phyloP scores from a whole-genome alignment of 2,329 filamentous ascomycete species.

The Cordyceps javanica region DNA sequence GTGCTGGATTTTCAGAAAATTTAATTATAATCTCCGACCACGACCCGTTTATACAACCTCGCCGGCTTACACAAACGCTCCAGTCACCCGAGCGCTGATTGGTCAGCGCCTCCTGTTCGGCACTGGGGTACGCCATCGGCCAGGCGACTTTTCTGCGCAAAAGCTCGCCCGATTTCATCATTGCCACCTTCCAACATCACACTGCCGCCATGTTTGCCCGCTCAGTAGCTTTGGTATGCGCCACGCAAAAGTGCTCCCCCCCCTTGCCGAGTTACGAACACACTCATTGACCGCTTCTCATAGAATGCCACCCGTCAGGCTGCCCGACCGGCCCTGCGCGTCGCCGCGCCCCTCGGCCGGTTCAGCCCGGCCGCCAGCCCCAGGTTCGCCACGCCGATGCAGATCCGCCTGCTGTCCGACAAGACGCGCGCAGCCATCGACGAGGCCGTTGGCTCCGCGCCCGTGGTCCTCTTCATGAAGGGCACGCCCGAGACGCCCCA shows the following conservation, averaged over 20 bases:
- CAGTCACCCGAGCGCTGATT: conserved; percentile 8
- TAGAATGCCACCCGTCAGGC: conserved; percentile 33
- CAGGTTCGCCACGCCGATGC: conserved; percentile 27
- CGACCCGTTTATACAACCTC: not conserved
- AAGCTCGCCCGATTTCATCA: conserved; percentile 3
- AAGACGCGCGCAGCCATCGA: conserved; percentile 80
- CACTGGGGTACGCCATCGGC: conserved; percentile 12
- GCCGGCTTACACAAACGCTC: not conserved
- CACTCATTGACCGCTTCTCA: not conserved
- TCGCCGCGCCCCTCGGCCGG: conserved; percentile 17
- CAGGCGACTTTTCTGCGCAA: conserved; percentile 10
- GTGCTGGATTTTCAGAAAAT: not conserved
- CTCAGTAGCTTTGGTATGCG: conserved; percentile 21
- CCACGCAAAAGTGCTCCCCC: not conserved
- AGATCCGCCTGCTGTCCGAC: conserved; percentile 68
- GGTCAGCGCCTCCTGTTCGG: conserved; percentile 13
- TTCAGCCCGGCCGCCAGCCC: not conserved
- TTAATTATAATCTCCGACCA: not conserved
- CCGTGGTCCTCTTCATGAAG: conserved; percentile 99
- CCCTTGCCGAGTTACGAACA: not conserved
- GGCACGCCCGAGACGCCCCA: conserved; percentile 93
- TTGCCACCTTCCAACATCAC: not conserved
- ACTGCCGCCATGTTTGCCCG: conserved; percentile 21
- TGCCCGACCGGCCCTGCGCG: conserved; percentile 27
- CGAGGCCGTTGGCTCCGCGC: conserved; percentile 78